Conservation (phyloP, 169 alveolate species). For the Fabrea salina region DNA sequence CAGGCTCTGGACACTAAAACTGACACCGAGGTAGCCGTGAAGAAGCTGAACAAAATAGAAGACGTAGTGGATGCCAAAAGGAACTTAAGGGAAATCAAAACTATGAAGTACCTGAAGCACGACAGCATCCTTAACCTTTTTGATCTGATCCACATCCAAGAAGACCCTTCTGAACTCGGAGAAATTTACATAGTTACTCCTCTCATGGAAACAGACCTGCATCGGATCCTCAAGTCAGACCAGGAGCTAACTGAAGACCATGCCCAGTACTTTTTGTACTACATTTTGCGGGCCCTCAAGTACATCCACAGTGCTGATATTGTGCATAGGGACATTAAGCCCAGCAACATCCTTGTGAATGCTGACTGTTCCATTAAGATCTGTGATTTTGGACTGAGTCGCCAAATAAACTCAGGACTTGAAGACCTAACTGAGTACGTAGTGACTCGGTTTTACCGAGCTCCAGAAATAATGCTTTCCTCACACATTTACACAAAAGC, state of each 20-base stretch:
- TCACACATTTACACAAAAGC: slow-evolving; percentile 97
- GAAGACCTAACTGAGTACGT: slow-evolving; percentile 94
- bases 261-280: slow-evolving; percentile 75
- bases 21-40: slow-evolving; percentile 65
- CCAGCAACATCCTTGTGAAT: slow-evolving; percentile 70
- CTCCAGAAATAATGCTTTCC: slow-evolving; percentile 96
- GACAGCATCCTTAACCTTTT: slow-evolving; percentile 40
- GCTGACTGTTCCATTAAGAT: slow-evolving; percentile 72
- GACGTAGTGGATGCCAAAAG: slow-evolving; percentile 73
- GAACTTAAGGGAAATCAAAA: slow-evolving; percentile 68
- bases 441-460: slow-evolving; percentile 98
- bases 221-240: slow-evolving; percentile 67
- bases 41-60: slow-evolving; percentile 65
- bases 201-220: slow-evolving; percentile 80
- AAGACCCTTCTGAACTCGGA: background rate
- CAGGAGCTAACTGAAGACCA: slow-evolving; percentile 77
- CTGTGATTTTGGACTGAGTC: slow-evolving; percentile 78
- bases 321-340: slow-evolving; percentile 75
- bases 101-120: slow-evolving; percentile 50
- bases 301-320: slow-evolving; percentile 74
- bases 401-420: slow-evolving; percentile 37
- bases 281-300: slow-evolving; percentile 73
- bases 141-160: slow-evolving; percentile 53
- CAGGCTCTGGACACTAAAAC: slow-evolving; percentile 65
- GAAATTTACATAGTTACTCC: slow-evolving; percentile 37